These are phyloP conservation scores for Lactarius vividus DNA, from an alignment of 768 basidiomycete genomes.

Conservation along the genomic window DNA sequence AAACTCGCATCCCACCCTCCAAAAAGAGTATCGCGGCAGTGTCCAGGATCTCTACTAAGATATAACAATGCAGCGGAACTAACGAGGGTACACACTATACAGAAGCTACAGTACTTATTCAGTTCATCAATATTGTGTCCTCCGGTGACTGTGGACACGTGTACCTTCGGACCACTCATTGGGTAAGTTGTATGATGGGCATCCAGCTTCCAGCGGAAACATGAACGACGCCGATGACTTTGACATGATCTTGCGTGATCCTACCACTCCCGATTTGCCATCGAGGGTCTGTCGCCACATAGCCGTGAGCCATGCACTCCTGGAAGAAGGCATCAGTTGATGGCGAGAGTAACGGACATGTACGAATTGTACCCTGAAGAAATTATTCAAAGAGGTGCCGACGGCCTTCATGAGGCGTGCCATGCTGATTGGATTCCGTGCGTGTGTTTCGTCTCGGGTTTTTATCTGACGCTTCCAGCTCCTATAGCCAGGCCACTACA, in stretches of 20 bases:
- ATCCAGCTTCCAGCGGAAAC: slow-evolving; percentile 25
- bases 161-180: not conserved
- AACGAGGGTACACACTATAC: not conserved
- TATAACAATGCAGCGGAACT: not conserved
- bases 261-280: slow-evolving; percentile 17
- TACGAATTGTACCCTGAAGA: slow-evolving; percentile 3
- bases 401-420: slow-evolving; percentile 3
- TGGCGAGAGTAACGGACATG: not conserved
- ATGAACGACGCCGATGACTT: slow-evolving; percentile 18
- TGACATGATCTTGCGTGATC: slow-evolving; percentile 15
- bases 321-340: not conserved
- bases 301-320: not conserved
- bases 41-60: not conserved
- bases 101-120: not conserved
- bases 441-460: slow-evolving; percentile 12
- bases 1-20: not conserved
- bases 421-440: slow-evolving; percentile 4
- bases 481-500: slow-evolving; percentile 20
- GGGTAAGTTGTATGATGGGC: slow-evolving; percentile 16
- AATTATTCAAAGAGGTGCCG: slow-evolving; percentile 14
- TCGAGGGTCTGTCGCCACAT: not conserved
- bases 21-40: not conserved
- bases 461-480: slow-evolving; percentile 14
- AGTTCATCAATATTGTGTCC: not conserved
- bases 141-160: not conserved